phyloP scores from a whole-genome alignment of 2,329 filamentous ascomycete genomes.

The Colletotrichum sublineola region DNA sequence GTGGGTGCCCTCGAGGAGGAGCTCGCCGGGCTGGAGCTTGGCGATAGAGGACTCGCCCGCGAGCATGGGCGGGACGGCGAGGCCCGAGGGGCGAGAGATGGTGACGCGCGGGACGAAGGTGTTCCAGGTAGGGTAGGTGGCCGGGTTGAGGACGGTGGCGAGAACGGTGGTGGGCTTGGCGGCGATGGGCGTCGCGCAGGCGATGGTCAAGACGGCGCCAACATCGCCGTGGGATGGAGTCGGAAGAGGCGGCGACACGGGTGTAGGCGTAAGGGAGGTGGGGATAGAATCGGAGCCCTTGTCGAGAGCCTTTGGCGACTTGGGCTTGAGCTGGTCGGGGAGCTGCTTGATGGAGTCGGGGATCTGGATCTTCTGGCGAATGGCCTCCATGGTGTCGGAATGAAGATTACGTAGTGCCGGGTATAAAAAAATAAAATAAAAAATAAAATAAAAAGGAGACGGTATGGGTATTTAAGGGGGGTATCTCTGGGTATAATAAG shows the following conservation, averaged over 20 bases:
- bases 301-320: constrained; percentile 35
- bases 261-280: constrained; percentile 31
- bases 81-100: constrained; percentile 45
- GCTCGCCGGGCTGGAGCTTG: constrained; percentile 36
- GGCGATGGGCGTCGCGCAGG: constrained; percentile 51
- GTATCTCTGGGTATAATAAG: constrained; percentile 26
- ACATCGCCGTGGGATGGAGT: constrained; percentile 28
- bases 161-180: constrained; percentile 51
- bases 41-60: constrained; percentile 32
- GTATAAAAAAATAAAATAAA: constrained; percentile 2
- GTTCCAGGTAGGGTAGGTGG: constrained; percentile 54
- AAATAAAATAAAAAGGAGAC: background rate
- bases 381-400: constrained; percentile 19
- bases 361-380: constrained; percentile 37
- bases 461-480: background rate
- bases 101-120: constrained; percentile 49
- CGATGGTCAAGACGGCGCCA: constrained; percentile 43
- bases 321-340: constrained; percentile 38
- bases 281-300: constrained; percentile 38
- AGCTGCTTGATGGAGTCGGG: constrained; percentile 37
- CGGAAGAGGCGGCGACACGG: constrained; percentile 31
- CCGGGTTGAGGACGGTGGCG: constrained; percentile 49
- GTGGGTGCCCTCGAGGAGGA: constrained; percentile 49
- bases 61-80: constrained; percentile 43
- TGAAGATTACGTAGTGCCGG: constrained; percentile 4